Base-by-base conservation (phyloP, 345 rosid genomes). In the Pistacia vera region DNA sequence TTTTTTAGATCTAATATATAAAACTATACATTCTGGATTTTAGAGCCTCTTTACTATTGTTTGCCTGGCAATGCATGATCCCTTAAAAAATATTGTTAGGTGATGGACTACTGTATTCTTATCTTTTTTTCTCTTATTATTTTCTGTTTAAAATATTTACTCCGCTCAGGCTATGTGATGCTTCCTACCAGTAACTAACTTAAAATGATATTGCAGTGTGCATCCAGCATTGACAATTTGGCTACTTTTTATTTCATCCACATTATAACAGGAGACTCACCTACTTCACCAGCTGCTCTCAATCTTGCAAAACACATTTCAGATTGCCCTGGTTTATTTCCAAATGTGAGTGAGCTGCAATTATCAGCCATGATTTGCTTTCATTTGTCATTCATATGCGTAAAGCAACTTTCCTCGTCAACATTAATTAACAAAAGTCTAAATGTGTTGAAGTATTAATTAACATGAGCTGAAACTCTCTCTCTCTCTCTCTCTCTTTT, bases 181-280 rank as follows among this genome's bases (percentile, higher is more conserved):
- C 20, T 63, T 36, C 38, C 17, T 63, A 16, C 18, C 8, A 1
- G 17, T 35, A 33, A 60, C 16, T 28, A 60, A 1, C 18, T 63
- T 63, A 3, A 33, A 63, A 61, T 63, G 67, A 33, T 16, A 14
- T 63, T 63, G 22, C 67, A 63, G 67, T 63, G 67, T 51, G 61
- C 73, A 51, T 28, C 61, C 2, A n/a, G 30, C 30, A 28, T 51
- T 35, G 59, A 25, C 17, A 70, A 52, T 30, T 54, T 70, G 62
- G 73, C 73, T 33, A 22, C 41, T 28, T 55, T 70, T 70, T 70
- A 70, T 70, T 51, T 55, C 73, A 70, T 28, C 35, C 25, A 54
- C 25, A 14, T 70, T 33, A 70, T 14, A 52, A 54, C 33, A 51
- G 74, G 63, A 38, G 48, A 70, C 51, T 20, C 74, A 14, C 63